Evolutionary conservation across 352 stramenopile genomes (phyloP).

Genomic region (Phytophthora hibernalis): DNA sequence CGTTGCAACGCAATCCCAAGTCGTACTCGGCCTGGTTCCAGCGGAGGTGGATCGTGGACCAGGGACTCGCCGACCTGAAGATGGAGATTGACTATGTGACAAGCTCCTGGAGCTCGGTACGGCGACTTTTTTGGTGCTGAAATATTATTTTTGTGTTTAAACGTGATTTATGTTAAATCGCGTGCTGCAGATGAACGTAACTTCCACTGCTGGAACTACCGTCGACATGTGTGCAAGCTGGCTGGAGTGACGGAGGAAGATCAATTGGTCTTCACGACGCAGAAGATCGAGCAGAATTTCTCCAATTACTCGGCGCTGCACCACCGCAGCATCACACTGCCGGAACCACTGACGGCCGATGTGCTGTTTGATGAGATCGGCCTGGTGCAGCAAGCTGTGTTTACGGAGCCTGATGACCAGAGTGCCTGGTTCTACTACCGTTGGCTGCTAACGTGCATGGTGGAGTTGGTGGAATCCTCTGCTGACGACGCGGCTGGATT

Average conservation of each 20-base stretch:
- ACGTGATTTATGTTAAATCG: conserved; percentile 50
- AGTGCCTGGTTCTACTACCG: conserved; percentile 99
- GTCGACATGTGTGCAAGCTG: conserved; percentile 72
- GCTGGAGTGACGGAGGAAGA: conserved; percentile 59
- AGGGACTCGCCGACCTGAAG: conserved; percentile 65
- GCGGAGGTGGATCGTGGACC: conserved; percentile 86
- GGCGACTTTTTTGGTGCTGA: conserved; percentile 17
- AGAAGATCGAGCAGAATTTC: conserved; percentile 98
- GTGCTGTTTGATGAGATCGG: conserved; percentile 78
- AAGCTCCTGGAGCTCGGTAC: conserved; percentile 84
- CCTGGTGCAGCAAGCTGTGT: conserved; percentile 95
- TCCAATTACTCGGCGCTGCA: conserved; percentile 97
- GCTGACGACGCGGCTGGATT: conserved; percentile 53
- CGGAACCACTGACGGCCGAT: conserved; percentile 55
- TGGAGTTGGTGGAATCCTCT: conserved; percentile 57
- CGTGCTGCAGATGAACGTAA: conserved; percentile 94
- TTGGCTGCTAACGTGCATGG: conserved; percentile 91
- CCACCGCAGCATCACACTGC: conserved; percentile 66
- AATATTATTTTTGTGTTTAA: conserved; percentile 10
- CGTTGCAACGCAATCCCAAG: conserved; percentile 97
- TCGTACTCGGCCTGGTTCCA: conserved; percentile 95
- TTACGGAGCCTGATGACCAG: conserved; percentile 99
- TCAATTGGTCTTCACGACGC: conserved; percentile 95
- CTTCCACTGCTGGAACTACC: conserved; percentile 99
- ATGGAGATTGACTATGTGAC: conserved; percentile 83